These are phyloP conservation scores for Zizania latifolia DNA, from an alignment of 176 grass and related monocot species.

Conservation along the genomic window DNA sequence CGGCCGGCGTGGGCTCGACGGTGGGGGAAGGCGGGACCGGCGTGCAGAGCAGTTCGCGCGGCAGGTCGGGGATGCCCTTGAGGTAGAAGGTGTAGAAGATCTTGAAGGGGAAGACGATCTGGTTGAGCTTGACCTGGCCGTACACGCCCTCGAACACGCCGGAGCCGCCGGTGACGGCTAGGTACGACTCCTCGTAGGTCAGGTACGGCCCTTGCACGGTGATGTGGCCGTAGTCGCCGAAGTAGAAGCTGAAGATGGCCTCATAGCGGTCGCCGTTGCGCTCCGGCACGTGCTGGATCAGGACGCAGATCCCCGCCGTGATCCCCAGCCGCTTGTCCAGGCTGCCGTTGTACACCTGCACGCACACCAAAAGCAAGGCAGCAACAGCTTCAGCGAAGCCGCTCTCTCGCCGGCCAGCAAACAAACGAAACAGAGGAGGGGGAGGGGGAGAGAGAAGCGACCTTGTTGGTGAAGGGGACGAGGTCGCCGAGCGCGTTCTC, in stretches of 20 bases:
- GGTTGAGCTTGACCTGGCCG: slow-evolving; percentile 82
- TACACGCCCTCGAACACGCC: slow-evolving; percentile 71
- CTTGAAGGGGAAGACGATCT: slow-evolving; percentile 86
- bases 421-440: background rate
- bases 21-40: slow-evolving; percentile 68
- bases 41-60: slow-evolving; percentile 54
- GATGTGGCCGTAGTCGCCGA: slow-evolving; percentile 93
- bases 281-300: slow-evolving; percentile 84
- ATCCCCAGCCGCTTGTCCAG: slow-evolving; percentile 76
- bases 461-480: slow-evolving; percentile 88
- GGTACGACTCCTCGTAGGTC: slow-evolving; percentile 78
- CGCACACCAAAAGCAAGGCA: background rate
- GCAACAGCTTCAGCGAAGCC: too few species aligned
- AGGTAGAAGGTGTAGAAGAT: slow-evolving; percentile 95
- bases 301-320: slow-evolving; percentile 61
- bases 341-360: slow-evolving; percentile 73
- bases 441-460: background rate
- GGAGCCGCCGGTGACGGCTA: slow-evolving; percentile 68
- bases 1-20: slow-evolving; percentile 68
- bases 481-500: slow-evolving; percentile 84
- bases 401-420: background rate
- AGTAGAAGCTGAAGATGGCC: slow-evolving; percentile 77
- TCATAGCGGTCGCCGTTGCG: slow-evolving; percentile 84
- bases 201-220: slow-evolving; percentile 71
- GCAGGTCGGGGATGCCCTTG: slow-evolving; percentile 68